Conservation (phyloP, 371 early-diverging fungal species). For the Nosema muscidifuracis region DNA sequence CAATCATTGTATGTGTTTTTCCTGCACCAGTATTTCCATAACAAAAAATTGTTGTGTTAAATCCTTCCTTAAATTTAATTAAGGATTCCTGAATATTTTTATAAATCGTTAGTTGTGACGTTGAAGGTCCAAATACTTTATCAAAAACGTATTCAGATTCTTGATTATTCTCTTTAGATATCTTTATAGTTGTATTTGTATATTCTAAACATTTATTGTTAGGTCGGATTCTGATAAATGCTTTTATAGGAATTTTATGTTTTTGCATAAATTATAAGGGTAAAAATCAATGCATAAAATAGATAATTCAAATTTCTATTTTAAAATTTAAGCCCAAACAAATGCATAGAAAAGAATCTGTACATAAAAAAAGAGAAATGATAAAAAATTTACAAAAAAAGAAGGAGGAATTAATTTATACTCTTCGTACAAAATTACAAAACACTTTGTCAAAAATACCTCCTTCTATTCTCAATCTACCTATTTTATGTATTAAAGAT, state of each 20-base stretch:
- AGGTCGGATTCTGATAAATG: constrained; percentile 34
- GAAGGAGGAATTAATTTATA: neutral
- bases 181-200: constrained; percentile 10
- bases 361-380: no score
- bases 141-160: constrained; percentile 30
- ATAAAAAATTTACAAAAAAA: no score
- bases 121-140: constrained; percentile 17
- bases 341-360: no score
- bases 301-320: neutral
- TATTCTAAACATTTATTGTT: constrained; percentile 5
- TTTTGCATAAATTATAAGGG: neutral
- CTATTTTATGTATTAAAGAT: neutral
- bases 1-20: constrained; percentile 68
- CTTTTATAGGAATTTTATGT: constrained; percentile 26
- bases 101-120: constrained; percentile 14
- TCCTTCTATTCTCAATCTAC: neutral
- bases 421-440: no score
- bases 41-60: constrained; percentile 65
- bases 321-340: no score
- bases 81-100: constrained; percentile 15
- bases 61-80: constrained; percentile 11
- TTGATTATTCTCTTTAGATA: neutral
- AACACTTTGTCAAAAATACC: neutral
- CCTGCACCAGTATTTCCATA: constrained; percentile 70
- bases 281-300: neutral